phyloP scores from a whole-genome alignment of 163 green algal genomes.

The Volvox carteri region DNA sequence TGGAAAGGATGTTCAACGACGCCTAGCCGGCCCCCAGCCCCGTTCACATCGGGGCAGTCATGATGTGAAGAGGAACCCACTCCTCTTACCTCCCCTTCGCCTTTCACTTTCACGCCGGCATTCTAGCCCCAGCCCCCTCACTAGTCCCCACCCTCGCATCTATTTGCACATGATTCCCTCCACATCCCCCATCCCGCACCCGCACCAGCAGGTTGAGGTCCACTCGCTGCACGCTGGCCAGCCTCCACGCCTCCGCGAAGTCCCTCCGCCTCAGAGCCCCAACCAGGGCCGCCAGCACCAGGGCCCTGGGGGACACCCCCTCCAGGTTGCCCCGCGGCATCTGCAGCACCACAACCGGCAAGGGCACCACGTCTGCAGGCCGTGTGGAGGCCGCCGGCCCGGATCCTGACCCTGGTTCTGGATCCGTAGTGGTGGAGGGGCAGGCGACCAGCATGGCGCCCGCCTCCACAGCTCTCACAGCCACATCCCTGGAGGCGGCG shows the following conservation, averaged over 20 bases:
- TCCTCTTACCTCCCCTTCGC: too few relatives aligned
- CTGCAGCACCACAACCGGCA: constrained; percentile 81
- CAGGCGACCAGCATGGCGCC: constrained; percentile 75
- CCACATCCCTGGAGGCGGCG: constrained; percentile 64
- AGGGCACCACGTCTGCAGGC: constrained; percentile 8
- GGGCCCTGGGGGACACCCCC: constrained; percentile 76
- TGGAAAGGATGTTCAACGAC: too few relatives aligned
- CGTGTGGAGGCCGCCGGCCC: too few relatives aligned
- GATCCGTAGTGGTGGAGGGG: constrained; percentile 60
- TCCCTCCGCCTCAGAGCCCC: constrained; percentile 62
- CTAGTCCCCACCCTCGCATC: background rate
- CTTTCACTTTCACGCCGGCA: too few relatives aligned
- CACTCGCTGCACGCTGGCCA: constrained; percentile 75
- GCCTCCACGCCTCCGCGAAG: constrained; percentile 78
- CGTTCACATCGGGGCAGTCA: too few relatives aligned
- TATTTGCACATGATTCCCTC: too few relatives aligned
- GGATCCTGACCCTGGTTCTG: too few relatives aligned
- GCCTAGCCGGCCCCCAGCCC: too few relatives aligned
- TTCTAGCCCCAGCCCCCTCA: background rate
- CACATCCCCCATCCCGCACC: background rate
- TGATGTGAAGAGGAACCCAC: too few relatives aligned
- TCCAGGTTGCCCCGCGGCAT: constrained; percentile 97
- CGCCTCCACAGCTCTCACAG: constrained; percentile 79
- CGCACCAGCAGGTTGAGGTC: constrained; percentile 94
- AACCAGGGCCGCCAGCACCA: constrained; percentile 86